Evolutionary conservation across 257 asterid genomes (phyloP).

Genomic region (Capsicum rhomboideum): DNA sequence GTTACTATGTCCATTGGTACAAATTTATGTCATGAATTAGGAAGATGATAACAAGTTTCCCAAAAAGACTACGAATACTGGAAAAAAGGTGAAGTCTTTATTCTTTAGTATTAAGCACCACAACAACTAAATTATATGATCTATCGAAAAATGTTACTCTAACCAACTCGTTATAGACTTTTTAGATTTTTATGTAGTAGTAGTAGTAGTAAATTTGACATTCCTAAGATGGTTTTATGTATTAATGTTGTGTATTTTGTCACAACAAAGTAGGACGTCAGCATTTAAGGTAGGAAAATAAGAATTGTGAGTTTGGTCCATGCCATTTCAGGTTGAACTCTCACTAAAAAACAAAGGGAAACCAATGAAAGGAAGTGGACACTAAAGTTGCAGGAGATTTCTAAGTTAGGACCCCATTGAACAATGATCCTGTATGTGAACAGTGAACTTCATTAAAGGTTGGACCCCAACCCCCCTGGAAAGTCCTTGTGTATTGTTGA

Average conservation of each 20-base stretch:
- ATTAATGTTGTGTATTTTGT: not conserved
- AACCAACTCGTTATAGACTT: not conserved
- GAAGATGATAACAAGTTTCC: not conserved
- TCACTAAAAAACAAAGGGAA: too few relatives aligned
- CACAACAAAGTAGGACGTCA: not conserved
- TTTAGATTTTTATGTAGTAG: not conserved
- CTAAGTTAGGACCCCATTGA: not conserved
- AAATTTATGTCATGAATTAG: too few relatives aligned
- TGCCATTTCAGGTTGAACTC: not conserved
- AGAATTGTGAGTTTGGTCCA: not conserved
- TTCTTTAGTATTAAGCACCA: too few relatives aligned
- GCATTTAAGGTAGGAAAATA: not conserved
- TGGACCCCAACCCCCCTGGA: too few relatives aligned
- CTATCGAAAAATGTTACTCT: not conserved
- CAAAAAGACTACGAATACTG: not conserved
- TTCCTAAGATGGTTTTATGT: not conserved
- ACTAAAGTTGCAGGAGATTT: not conserved
- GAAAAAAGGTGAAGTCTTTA: not conserved
- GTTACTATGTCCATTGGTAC: too few relatives aligned
- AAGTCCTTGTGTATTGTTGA: too few relatives aligned
- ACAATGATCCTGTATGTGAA: too few relatives aligned
- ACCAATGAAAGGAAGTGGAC: not conserved
- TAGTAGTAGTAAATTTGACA: not conserved
- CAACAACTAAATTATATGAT: not conserved
- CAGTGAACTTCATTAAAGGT: too few relatives aligned